These are phyloP conservation scores for Pythium phragmitis DNA, from an alignment of 352 stramenopile species.

Conservation along the genomic window DNA sequence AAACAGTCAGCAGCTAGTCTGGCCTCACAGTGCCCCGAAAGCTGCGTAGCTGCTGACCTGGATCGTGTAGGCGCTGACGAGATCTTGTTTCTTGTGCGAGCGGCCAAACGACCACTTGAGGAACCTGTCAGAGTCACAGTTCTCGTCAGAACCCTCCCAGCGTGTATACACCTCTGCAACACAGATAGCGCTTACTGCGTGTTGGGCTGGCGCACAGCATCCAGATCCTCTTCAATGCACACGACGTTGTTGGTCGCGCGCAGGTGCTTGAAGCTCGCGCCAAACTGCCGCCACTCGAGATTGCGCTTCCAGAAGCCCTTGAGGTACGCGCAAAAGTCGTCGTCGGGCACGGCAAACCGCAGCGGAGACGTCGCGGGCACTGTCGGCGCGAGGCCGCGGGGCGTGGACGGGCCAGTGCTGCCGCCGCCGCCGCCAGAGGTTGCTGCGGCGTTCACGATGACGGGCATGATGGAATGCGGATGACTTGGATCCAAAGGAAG, in stretches of 20 bases:
- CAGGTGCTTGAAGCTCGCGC: constrained; percentile 71
- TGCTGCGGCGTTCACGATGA: constrained; percentile 3
- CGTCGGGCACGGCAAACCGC: constrained; percentile 59
- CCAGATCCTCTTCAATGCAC: constrained; percentile 69
- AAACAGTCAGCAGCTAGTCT: background rate
- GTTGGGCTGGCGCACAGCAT: constrained; percentile 69
- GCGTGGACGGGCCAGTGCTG: constrained; percentile 14
- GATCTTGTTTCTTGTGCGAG: constrained; percentile 67
- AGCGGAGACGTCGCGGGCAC: constrained; percentile 6
- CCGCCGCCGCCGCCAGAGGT: background rate
- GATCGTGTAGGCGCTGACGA: constrained; percentile 75
- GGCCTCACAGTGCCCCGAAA: background rate
- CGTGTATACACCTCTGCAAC: background rate
- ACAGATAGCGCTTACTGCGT: constrained; percentile 41
- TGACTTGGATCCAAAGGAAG: background rate
- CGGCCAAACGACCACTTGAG: constrained; percentile 80
- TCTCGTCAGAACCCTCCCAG: background rate
- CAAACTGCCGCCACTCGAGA: constrained; percentile 79
- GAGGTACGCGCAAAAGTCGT: constrained; percentile 69
- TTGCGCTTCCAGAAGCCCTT: constrained; percentile 85
- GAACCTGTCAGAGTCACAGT: constrained; percentile 38
- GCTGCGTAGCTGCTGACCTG: constrained; percentile 36
- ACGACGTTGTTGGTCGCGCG: constrained; percentile 84
- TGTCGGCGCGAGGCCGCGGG: constrained; percentile 7
- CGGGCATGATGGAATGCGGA: constrained; percentile 5